Conservation (phyloP, 345 rosid genomes). For the Aethionema arabicum region DNA sequence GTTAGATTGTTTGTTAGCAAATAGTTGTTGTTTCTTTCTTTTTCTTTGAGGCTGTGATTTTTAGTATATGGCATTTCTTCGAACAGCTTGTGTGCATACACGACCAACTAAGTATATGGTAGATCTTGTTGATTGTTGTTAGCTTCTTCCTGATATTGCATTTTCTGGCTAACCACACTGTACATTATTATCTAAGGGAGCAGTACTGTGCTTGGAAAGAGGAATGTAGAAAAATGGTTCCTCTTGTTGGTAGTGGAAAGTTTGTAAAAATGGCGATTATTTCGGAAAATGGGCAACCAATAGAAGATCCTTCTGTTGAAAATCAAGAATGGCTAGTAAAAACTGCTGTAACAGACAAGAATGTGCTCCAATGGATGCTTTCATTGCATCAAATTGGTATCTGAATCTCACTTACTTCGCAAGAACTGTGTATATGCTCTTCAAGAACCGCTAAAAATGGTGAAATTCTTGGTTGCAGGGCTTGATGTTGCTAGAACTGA, state of each 20-base stretch:
- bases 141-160: conserved; percentile 4
- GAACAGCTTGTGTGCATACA: too few relatives aligned
- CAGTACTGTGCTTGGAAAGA: conserved; percentile 70
- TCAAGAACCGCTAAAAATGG: conserved; percentile 4
- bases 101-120: too few relatives aligned
- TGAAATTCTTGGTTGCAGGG: conserved; percentile 45
- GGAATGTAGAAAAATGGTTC: conserved; percentile 74
- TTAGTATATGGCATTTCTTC: too few relatives aligned
- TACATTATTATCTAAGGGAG: conserved; percentile 52
- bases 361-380: conserved; percentile 76
- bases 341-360: conserved; percentile 53
- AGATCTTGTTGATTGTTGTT: too few relatives aligned
- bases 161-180: conserved; percentile 29
- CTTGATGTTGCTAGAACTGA: conserved; percentile 93
- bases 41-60: too few relatives aligned
- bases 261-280: conserved; percentile 55
- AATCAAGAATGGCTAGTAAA: conserved; percentile 39
- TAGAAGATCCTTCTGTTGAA: conserved; percentile 40
- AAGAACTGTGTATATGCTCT: background rate
- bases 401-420: too few relatives aligned
- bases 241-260: conserved; percentile 79
- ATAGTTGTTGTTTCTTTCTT: too few relatives aligned
- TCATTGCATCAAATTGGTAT: conserved; percentile 82
- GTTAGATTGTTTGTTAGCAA: too few relatives aligned
- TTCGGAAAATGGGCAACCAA: conserved; percentile 65